A percentile compares a stretch with the other conserved stretches of the same genome.
Conservation (phyloP, 2,329 filamentous ascomycete species). For the Neonectria coccinea region DNA sequence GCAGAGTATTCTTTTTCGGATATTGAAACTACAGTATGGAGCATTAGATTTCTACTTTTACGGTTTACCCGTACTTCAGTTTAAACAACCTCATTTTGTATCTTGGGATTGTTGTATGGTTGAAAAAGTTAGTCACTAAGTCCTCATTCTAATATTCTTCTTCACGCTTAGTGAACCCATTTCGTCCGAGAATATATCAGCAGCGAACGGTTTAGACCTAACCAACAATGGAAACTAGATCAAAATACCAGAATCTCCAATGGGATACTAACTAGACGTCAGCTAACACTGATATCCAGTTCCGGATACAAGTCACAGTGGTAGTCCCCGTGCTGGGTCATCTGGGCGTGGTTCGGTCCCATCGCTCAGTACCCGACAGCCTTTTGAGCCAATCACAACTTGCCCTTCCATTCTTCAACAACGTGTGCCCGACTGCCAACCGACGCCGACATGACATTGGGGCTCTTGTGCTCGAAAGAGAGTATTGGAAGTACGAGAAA, state of each 20-base stretch:
- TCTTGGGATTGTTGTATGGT: too few species aligned
- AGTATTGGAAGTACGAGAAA: not conserved
- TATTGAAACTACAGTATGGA: not conserved
- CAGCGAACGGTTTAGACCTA: too few species aligned
- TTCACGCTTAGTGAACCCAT: too few species aligned
- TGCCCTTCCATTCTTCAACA: conserved; percentile 10
- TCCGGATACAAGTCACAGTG: conserved; percentile 1
- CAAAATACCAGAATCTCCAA: too few species aligned
- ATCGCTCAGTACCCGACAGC: conserved; percentile 1
- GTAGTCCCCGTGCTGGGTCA: conserved; percentile 5
- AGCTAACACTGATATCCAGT: not conserved
- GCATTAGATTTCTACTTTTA: not conserved
- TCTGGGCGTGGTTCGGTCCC: conserved; percentile 14
- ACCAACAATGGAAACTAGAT: too few species aligned
- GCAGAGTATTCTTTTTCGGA: not conserved
- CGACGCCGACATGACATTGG: not conserved
- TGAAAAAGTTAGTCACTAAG: too few species aligned
- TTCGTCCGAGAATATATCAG: too few species aligned
- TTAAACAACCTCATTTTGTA: too few species aligned
- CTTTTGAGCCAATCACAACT: conserved; percentile 14
- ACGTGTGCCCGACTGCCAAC: conserved; percentile 7
- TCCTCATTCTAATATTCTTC: too few species aligned
- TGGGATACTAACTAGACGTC: not conserved
- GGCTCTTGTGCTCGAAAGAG: not conserved
- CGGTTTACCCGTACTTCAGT: not conserved